Conservation (phyloP, 768 basidiomycete species). For the Cystofilobasidium macerans region DNA sequence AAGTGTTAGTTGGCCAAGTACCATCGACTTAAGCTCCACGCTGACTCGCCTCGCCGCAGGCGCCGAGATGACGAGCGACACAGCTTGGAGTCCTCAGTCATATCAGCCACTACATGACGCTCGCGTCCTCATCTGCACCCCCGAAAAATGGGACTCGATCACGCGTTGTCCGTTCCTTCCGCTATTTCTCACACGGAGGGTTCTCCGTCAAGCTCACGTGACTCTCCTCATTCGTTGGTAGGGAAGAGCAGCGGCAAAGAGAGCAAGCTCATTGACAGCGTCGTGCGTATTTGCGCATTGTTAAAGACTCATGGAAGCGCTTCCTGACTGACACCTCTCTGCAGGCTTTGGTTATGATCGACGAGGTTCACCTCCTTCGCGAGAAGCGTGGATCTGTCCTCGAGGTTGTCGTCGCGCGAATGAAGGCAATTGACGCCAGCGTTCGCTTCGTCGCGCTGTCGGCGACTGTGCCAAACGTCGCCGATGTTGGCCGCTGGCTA, state of each 20-base stretch:
- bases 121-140: conserved; percentile 78
- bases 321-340: not conserved
- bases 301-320: not conserved
- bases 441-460: conserved; percentile 82
- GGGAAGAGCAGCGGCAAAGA: conserved; percentile 7
- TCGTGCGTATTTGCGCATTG: not conserved
- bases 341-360: conserved; percentile 28
- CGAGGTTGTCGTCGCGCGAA: conserved; percentile 87
- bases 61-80: conserved; percentile 86
- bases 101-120: conserved; percentile 67
- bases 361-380: conserved; percentile 80
- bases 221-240: conserved; percentile 4
- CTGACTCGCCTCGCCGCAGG: conserved; percentile 43
- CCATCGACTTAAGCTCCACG: conserved; percentile 8
- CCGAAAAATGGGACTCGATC: conserved; percentile 93
- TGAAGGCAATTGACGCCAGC: conserved; percentile 60
- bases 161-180: conserved; percentile 54
- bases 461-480: conserved; percentile 78
- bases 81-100: conserved; percentile 51
- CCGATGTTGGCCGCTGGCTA: conserved; percentile 83
- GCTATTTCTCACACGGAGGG: no score
- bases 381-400: conserved; percentile 83
- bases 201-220: no score
- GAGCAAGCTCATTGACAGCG: conserved; percentile 7
- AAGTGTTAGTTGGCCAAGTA: conserved; percentile 48